A percentile compares a stretch with the other conserved stretches of the same genome.
phyloP scores from a whole-genome alignment of 768 basidiomycete genomes.

The Tulasnella sp. region DNA sequence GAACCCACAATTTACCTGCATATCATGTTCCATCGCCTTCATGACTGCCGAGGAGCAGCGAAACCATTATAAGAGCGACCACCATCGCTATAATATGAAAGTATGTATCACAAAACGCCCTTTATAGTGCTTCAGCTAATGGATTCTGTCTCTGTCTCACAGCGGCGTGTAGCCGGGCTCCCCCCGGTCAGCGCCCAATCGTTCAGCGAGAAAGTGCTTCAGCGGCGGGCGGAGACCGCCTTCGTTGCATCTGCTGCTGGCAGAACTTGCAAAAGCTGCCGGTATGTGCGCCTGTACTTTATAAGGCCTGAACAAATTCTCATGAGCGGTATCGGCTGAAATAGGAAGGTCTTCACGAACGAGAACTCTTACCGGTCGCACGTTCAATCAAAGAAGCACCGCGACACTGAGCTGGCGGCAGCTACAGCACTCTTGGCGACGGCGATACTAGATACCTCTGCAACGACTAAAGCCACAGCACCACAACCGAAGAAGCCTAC shows the following conservation, averaged over 20 bases:
- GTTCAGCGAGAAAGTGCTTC: slow-evolving; percentile 84
- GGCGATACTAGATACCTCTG: slow-evolving; percentile 7
- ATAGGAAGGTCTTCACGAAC: slow-evolving; percentile 79
- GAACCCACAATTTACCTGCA: slow-evolving; percentile 56
- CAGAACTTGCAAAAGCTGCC: slow-evolving; percentile 68
- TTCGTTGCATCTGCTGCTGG: slow-evolving; percentile 50
- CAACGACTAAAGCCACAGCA: slow-evolving; percentile 2
- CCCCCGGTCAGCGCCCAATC: slow-evolving; percentile 66
- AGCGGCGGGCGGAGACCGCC: slow-evolving; percentile 66
- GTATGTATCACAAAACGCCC: slow-evolving; percentile 22
- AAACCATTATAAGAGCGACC: slow-evolving; percentile 83
- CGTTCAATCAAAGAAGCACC: slow-evolving; percentile 80
- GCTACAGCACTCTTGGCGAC: slow-evolving; percentile 21
- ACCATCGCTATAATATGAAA: slow-evolving; percentile 97
- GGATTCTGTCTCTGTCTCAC: background rate
- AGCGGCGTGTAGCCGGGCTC: slow-evolving; percentile 77
- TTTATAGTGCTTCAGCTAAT: background rate
- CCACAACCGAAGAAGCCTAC: background rate
- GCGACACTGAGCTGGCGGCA: slow-evolving; percentile 55
- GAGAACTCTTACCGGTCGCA: slow-evolving; percentile 87
- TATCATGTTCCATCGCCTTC: slow-evolving; percentile 87
- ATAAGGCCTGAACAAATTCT: no score
- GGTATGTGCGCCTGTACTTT: slow-evolving; percentile 41
- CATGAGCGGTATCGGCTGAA: no score
- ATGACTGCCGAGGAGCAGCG: slow-evolving; percentile 73